phyloP scores from a whole-genome alignment of 2,329 filamentous ascomycete species.

The Ilyonectria destructans region DNA sequence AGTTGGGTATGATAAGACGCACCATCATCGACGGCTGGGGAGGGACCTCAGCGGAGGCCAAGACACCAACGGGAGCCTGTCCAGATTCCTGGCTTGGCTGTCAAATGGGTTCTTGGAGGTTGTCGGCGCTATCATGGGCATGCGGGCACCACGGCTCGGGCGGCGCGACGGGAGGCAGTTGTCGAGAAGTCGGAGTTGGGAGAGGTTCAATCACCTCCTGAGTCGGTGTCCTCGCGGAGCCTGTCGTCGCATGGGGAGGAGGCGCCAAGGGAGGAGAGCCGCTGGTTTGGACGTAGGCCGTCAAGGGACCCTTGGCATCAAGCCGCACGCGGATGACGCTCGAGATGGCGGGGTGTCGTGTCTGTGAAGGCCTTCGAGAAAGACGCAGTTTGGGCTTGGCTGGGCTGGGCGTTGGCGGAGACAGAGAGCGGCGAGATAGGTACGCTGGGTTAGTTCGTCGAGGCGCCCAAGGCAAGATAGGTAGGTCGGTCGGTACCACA shows the following conservation, averaged over 20 bases:
- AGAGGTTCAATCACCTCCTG: slow-evolving; percentile 54
- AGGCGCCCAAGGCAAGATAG: slow-evolving; percentile 47
- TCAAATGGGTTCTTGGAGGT: slow-evolving; percentile 44
- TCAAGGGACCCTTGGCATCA: slow-evolving; percentile 46
- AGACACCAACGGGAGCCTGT: slow-evolving; percentile 52
- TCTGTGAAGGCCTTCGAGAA: slow-evolving; percentile 29
- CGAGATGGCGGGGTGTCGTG: slow-evolving; percentile 25
- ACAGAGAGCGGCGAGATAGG: slow-evolving; percentile 45
- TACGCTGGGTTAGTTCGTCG: slow-evolving; percentile 40
- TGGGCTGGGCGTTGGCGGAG: slow-evolving; percentile 23
- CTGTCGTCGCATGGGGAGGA: slow-evolving; percentile 55
- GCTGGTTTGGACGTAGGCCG: slow-evolving; percentile 44
- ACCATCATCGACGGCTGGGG: slow-evolving; percentile 66
- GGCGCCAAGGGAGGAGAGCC: slow-evolving; percentile 47
- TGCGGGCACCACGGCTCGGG: slow-evolving; percentile 45
- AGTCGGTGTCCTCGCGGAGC: slow-evolving; percentile 50
- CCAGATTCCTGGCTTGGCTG: slow-evolving; percentile 45
- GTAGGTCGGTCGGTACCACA: slow-evolving; percentile 42
- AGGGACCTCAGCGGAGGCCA: slow-evolving; percentile 57
- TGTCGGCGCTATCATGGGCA: slow-evolving; percentile 51
- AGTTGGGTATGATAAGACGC: slow-evolving; percentile 52
- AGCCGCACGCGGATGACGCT: slow-evolving; percentile 32
- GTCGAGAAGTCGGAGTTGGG: slow-evolving; percentile 42
- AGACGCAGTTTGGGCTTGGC: slow-evolving; percentile 24
- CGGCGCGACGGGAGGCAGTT: slow-evolving; percentile 42